A percentile compares a stretch with the other conserved stretches of the same genome.
Evolutionary conservation across 2,329 filamentous ascomycete species (phyloP).

Genomic region (Thielaviopsis punctulata): DNA sequence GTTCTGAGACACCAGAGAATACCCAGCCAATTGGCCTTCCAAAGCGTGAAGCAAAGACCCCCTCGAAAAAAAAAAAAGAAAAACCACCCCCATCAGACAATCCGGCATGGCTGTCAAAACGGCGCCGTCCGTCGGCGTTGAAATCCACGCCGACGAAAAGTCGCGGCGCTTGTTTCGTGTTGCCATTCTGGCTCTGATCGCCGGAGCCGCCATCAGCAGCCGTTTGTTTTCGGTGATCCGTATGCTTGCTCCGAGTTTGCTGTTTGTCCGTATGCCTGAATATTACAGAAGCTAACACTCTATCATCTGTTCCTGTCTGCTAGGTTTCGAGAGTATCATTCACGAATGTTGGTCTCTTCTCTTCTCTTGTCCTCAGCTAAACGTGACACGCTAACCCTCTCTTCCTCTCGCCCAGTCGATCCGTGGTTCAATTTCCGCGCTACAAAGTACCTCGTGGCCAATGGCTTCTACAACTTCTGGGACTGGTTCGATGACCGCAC

Average conservation of each 20-base stretch:
- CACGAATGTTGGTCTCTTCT: conserved; percentile 70
- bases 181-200: conserved; percentile 80
- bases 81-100: too few species aligned
- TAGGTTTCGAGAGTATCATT: conserved; percentile 96
- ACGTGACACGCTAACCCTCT: conserved; percentile 2
- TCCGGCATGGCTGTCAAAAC: conserved; percentile 9
- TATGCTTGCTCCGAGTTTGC: conserved; percentile 31
- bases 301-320: conserved; percentile 5
- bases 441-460: conserved; percentile 88
- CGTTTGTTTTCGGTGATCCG: conserved; percentile 97
- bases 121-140: conserved; percentile 14
- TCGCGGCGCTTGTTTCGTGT: conserved; percentile 49
- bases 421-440: conserved; percentile 99
- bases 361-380: conserved; percentile 15
- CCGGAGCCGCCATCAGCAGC: conserved; percentile 77
- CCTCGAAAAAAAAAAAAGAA: neutral
- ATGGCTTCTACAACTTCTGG: conserved; percentile 99
- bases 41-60: neutral
- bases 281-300: conserved; percentile 17
- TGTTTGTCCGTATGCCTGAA: neutral
- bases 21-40: neutral
- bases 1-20: neutral
- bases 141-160: conserved; percentile 18
- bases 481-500: conserved; percentile 99
- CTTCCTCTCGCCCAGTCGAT: conserved; percentile 50